These are phyloP conservation scores for Millerozyma acaciae DNA, from an alignment of 805 yeast genomes.

Conservation along the genomic window DNA sequence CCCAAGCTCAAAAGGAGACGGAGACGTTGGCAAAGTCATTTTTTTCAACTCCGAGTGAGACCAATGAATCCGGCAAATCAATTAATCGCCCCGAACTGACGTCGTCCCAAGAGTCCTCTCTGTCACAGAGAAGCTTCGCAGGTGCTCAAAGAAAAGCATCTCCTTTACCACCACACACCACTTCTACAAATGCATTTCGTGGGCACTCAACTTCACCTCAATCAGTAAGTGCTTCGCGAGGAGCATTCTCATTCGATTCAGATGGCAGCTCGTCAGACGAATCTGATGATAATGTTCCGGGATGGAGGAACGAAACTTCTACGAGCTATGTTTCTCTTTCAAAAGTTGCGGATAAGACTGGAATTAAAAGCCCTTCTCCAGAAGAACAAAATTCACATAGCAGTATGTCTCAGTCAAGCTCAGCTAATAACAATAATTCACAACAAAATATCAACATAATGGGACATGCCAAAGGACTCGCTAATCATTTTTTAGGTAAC, in stretches of 20 bases:
- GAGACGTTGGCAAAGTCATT: conserved; percentile 7
- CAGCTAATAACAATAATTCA: conserved; percentile 8
- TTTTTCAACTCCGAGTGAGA: conserved; percentile 3
- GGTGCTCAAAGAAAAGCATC: conserved; percentile 31
- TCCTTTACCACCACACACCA: conserved; percentile 41
- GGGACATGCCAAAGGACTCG: conserved; percentile 36
- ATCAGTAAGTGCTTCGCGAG: conserved; percentile 5
- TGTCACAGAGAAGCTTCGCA: conserved; percentile 5
- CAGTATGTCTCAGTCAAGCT: conserved; percentile 9
- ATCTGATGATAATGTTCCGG: conserved; percentile 14
- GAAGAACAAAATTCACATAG: conserved; percentile 9
- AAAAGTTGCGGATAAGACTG: conserved; percentile 48
- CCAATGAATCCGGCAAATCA: not conserved
- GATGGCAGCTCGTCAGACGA: conserved; percentile 35
- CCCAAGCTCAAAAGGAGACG: conserved; percentile 2
- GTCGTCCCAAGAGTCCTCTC: conserved; percentile 2
- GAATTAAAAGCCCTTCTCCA: conserved; percentile 29
- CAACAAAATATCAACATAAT: conserved; percentile 16
- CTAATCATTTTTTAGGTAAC: conserved; percentile 28
- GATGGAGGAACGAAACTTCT: conserved; percentile 1
- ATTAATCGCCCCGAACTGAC: conserved; percentile 1
- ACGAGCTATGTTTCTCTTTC: conserved; percentile 44
- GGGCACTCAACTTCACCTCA: conserved; percentile 26
- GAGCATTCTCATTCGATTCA: conserved; percentile 35
- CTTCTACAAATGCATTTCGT: conserved; percentile 40